Base-by-base conservation (phyloP, 1,139 yeast genomes). In the Entelexis paramagnoliae region DNA sequence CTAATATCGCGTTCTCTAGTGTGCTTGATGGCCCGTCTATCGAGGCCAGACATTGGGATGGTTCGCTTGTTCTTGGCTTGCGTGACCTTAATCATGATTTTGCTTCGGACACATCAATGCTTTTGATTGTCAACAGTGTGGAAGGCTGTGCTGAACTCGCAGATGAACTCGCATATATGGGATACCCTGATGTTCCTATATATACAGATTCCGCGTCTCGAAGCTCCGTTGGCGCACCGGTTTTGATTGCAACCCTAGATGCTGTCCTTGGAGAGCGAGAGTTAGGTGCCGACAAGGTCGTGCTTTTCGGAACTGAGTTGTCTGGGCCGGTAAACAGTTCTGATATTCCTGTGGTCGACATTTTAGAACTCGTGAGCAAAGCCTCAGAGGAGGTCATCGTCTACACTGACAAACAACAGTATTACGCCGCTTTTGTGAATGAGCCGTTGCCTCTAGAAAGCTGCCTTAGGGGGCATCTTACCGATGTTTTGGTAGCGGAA, bases 381-480 rank as follows among this genome's bases (percentile, higher is more conserved):
- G 55, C 59, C 8, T 4, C 26, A 2, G 11, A 6, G 4, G 16
- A 67, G 39, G 84, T 75, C 0, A 60, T 78, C 30, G 67, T 89
- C 4, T 71, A 80, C 57, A 82, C 95, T 0, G 77, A 75, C 49
- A 79, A 75, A 59, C 69, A 78, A 41, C 77, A 74, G 1, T 88
- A 83, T 62, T 88, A 85, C 64, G 76, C 74, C 51, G 79, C 81
- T 62, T 86, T 89, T 62, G 64, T 91, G 50, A 74, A 72, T 35
- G 88, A 83, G 55, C 79, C 95, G 0, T 66, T 88, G 16, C 96
- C 97, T 0, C 72, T 87, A 35, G 98, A 93, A 64, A 87, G 96
- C 66, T 79, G 75, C 60, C 64, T 88, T 59, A 76, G 76, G 50
- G 66, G 71, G 13, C 67, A 70, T 44, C 61, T 88, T 17, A 81